Percentiles rank a stretch among this genome's conserved stretches.
These are phyloP conservation scores for Hypoxylon sp. DNA, from an alignment of 2,329 filamentous ascomycete species.

Conservation along the genomic window DNA sequence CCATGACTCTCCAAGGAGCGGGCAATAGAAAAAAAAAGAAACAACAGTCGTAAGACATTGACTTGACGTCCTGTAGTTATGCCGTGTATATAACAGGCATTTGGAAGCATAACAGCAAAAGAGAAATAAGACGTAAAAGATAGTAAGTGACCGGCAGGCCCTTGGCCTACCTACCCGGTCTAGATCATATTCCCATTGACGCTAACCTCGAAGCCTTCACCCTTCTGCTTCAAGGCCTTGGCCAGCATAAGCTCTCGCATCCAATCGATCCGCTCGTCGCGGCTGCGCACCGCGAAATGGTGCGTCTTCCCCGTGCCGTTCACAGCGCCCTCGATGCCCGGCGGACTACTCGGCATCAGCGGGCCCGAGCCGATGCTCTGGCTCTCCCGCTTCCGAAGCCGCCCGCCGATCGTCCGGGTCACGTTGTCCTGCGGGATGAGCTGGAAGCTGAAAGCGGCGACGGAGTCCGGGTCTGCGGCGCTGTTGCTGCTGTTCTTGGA, in stretches of 20 bases:
- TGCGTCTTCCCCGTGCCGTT: constrained; percentile 85
- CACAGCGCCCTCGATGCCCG: constrained; percentile 55
- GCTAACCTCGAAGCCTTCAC: constrained; percentile 84
- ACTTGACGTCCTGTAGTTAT: constrained; percentile 14
- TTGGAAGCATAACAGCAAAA: constrained; percentile 23
- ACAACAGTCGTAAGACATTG: constrained; percentile 19
- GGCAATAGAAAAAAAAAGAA: constrained; percentile 4
- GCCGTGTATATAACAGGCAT: constrained; percentile 15
- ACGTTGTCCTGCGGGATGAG: constrained; percentile 79
- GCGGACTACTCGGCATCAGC: constrained; percentile 51
- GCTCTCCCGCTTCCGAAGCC: constrained; percentile 69
- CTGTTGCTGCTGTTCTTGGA: constrained; percentile 57
- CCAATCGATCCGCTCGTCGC: constrained; percentile 96
- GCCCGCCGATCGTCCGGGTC: constrained; percentile 60
- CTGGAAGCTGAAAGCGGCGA: constrained; percentile 86
- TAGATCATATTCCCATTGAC: constrained; percentile 85
- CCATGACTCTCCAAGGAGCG: background rate
- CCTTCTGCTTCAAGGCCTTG: constrained; percentile 87
- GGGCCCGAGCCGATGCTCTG: constrained; percentile 55
- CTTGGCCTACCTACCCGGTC: background rate
- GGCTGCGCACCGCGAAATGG: constrained; percentile 89
- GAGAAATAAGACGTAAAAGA: constrained; percentile 45
- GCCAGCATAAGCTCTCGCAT: constrained; percentile 94
- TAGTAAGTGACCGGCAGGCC: constrained; percentile 12
- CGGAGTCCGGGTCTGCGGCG: constrained; percentile 61